Evolutionary conservation across 257 asterid genomes (phyloP).

Genomic region (Salvia hispanica): DNA sequence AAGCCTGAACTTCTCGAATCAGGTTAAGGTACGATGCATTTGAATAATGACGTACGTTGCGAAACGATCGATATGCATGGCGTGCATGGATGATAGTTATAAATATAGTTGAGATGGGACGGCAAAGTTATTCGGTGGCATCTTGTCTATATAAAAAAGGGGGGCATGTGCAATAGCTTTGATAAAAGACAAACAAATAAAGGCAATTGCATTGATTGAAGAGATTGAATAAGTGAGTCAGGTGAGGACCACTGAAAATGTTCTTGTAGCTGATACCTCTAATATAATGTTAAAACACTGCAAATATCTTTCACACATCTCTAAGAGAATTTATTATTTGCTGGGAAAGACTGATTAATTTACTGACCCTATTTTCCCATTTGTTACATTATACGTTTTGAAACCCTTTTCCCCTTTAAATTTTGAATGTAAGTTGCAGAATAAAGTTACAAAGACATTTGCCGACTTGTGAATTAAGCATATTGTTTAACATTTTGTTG

Average conservation of each 20-base stretch:
- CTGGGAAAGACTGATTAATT: background rate
- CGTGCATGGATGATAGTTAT: background rate
- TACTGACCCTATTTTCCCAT: background rate
- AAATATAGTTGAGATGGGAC: background rate
- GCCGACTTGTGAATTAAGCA: too few species aligned
- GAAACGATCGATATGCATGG: background rate
- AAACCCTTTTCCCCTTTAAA: too few species aligned
- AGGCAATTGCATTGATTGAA: conserved; percentile 22
- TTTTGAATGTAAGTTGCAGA: too few species aligned
- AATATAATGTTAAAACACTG: background rate
- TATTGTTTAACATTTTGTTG: too few species aligned
- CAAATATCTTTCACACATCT: conserved; percentile 9
- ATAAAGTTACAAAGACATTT: too few species aligned
- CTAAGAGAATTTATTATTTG: background rate
- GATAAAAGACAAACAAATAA: conserved; percentile 5
- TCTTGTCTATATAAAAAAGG: background rate
- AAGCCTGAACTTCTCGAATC: background rate
- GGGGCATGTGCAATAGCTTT: background rate
- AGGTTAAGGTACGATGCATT: background rate
- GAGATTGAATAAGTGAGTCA: conserved; percentile 26
- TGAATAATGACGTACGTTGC: too few species aligned
- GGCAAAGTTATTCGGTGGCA: background rate
- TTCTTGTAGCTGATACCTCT: conserved; percentile 15
- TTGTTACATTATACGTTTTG: background rate
- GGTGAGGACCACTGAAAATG: conserved; percentile 31